These are phyloP conservation scores for Astragalus membranaceus DNA, from an alignment of 306 rosid genomes.

Conservation along the genomic window DNA sequence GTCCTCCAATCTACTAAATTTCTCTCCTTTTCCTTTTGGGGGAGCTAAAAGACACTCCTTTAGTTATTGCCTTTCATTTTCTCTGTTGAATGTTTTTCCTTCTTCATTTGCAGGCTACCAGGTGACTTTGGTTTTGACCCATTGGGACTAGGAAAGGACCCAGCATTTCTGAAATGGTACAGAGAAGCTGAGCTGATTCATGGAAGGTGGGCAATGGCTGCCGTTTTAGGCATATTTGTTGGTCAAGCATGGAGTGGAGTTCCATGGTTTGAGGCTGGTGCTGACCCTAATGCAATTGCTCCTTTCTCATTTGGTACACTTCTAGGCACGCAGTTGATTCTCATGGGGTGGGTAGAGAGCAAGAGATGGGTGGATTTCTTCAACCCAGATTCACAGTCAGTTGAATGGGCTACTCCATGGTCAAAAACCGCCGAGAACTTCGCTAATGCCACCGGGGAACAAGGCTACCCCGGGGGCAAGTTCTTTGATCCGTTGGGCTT, in stretches of 20 bases:
- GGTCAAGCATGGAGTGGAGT: slow-evolving; percentile 99
- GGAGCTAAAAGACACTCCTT: too few species aligned
- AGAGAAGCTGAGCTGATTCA: slow-evolving; percentile 99
- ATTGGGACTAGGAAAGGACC: slow-evolving; percentile 88
- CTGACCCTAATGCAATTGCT: slow-evolving; percentile 78
- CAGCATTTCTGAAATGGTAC: slow-evolving; percentile 92
- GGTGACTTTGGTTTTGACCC: slow-evolving; percentile 98
- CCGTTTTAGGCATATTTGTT: slow-evolving; percentile 85
- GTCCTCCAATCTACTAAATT: slow-evolving; percentile 18
- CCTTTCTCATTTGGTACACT: slow-evolving; percentile 96
- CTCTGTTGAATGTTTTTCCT: not conserved
- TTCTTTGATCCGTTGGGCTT: slow-evolving; percentile 86
- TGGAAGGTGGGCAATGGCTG: slow-evolving; percentile 98
- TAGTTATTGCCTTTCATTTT: too few species aligned
- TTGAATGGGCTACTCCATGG: slow-evolving; percentile 99
- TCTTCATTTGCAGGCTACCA: slow-evolving; percentile 59
- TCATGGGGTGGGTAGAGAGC: slow-evolving; percentile 99
- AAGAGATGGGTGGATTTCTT: slow-evolving; percentile 98
- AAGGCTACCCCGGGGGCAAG: slow-evolving; percentile 95
- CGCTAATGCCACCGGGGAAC: slow-evolving; percentile 77
- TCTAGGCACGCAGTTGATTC: slow-evolving; percentile 80
- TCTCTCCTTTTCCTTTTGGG: not conserved
- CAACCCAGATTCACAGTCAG: slow-evolving; percentile 92
- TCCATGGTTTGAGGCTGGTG: slow-evolving; percentile 98
- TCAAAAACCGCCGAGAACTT: slow-evolving; percentile 87